Conservation (phyloP, 192 early-diverging fungal species). For the Podila horticola region DNA sequence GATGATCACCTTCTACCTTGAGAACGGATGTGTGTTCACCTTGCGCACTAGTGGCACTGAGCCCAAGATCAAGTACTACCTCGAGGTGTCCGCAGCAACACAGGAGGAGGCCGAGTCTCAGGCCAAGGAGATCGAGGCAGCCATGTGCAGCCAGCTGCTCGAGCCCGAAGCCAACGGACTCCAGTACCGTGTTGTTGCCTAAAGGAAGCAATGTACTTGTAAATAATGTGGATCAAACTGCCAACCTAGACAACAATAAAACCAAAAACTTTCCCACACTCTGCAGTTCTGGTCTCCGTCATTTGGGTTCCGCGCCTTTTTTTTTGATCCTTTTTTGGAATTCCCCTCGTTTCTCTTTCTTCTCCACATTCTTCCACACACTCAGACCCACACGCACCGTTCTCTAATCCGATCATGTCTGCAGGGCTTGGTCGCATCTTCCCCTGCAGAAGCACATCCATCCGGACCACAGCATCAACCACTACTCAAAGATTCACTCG, state of each 20-base stretch:
- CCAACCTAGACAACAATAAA: background rate
- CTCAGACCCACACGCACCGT: too few relatives aligned
- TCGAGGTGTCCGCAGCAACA: constrained; percentile 67
- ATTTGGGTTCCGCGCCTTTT: background rate
- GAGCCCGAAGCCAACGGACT: constrained; percentile 64
- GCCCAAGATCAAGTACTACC: constrained; percentile 92
- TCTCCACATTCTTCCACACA: too few relatives aligned
- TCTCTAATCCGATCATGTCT: constrained; percentile 17
- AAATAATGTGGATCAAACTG: background rate
- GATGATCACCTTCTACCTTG: constrained; percentile 91
- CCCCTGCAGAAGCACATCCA: constrained; percentile 3
- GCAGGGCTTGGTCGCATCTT: constrained; percentile 36
- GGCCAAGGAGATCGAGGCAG: constrained; percentile 61
- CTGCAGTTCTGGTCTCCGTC: background rate
- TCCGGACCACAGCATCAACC: background rate
- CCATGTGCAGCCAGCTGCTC: constrained; percentile 61
- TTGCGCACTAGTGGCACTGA: constrained; percentile 86
- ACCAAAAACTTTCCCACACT: background rate
- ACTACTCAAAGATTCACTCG: background rate
- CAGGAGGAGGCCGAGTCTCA: constrained; percentile 60
- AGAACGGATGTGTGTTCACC: constrained; percentile 74
- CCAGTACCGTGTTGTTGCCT: constrained; percentile 32
- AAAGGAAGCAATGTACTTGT: background rate
- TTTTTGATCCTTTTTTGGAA: too few relatives aligned
- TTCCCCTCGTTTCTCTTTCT: too few relatives aligned